Base-by-base conservation (phyloP, 202 grass and related monocot genomes). In the Saccharum hybrid region DNA sequence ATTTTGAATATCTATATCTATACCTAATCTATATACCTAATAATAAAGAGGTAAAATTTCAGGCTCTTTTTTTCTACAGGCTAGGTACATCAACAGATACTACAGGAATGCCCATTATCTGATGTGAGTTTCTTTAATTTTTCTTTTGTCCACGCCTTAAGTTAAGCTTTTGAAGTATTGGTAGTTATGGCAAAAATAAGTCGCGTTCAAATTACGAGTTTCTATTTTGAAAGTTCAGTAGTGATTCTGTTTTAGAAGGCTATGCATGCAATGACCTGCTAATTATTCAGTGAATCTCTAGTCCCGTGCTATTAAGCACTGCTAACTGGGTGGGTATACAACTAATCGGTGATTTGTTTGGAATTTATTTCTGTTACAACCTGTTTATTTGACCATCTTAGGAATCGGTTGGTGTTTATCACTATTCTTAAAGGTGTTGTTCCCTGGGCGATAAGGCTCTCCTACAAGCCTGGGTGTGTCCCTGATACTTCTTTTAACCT, bases 31-130 rank as follows among this genome's bases (percentile, higher is more conserved):
- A 26, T 26, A 26, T 26, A 26, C 26, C 26, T 26, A 26, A 26
- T 26, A 26, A 26, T 26, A 26, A 26, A 26, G 26, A 26, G 26
- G 26, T 26, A 26, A 26, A 26, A 26, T 26, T 26, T 26, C 26
- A 26, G 26, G 26, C 26, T 26, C 26, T 26, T 26, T 26, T 26
- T 26, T 26, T 26, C 1, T 26, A 26, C 26, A 26, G 26, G 26
- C 26, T 26, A 66, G 19, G 18, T 96, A 92, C 76, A 98, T 96
- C 57, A 98, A 98, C 36, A 90, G 96, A 90, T 96, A 98, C 59
- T 98, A 98, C 71, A 78, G 93, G 42, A 46, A 94, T 7, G 88
- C 93, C 36, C 93, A 98, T 68, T 76, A 78, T 61, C 73, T 98
- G 67, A 88, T 94, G 88, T 97, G 43, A 34, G 18, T 12, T 6